Evolutionary conservation across 345 rosid species (phyloP), one percentile per base, ranked within the genome.

Genomic region (Balakata baccata): DNA sequence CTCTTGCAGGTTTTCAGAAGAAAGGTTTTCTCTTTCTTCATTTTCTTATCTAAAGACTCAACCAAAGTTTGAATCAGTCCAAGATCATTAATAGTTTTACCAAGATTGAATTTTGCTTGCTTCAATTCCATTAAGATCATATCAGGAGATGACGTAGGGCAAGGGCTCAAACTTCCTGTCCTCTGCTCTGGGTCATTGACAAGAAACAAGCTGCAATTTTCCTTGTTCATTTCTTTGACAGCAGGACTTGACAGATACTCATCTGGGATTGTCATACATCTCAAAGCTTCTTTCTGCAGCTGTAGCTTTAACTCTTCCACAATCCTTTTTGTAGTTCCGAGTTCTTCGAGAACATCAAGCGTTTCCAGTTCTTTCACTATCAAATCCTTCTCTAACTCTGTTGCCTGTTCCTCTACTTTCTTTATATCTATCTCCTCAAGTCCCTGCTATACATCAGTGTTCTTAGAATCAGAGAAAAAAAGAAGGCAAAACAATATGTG

Each of bases 341-440:
- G 89, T 74, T 89, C 98, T 85, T 94, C 98, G 1, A 94, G 84
- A 47, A 94, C 97, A 83, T 94, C 98, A 1, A 94, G 92, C 6
- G 97, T 90, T 70, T 92, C 97, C 23, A 94, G 56, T 81, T 94
- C 99, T 83, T 94, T 94, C 81, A 94, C 93, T 16, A 89, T 94
- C 69, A 94, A 81, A 86, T 94, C 89, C 77, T 94, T 92, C 90
- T 94, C 98, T 66, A 92, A 74, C 70, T 90, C 95, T 0, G 92
- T 88, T 3, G 97, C 90, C 59, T 87, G 94, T 68, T 94, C 96
- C 77, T 92, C 98, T 80, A 87, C 97, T 84, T 82, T 94, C 92
- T 92, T 92, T 77, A 94, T 80, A 77, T 94, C 92, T 56, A 90
- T 82, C 64, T 87, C 91, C 73, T 86, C 93, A 61, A 82, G 71